Conservation (phyloP, 805 yeast genomes). For the Vanderwaltozyma verrucispora region DNA sequence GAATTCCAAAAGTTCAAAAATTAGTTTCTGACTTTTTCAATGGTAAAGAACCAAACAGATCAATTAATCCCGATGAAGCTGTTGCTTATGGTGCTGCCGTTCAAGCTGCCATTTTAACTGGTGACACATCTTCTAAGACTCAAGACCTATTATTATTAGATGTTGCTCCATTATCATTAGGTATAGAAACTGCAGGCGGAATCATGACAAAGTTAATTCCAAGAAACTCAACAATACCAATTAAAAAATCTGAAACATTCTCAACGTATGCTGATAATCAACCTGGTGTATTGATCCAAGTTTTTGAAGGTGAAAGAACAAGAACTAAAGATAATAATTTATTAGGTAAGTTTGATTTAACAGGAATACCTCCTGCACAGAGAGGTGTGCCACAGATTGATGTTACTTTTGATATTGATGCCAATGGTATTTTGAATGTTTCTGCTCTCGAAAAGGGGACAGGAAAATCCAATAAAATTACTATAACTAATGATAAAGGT, state of each 20-base stretch:
- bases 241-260: conserved; percentile 93
- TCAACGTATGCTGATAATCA: conserved; percentile 95
- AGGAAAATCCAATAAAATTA: conserved; percentile 91
- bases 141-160: conserved; percentile 88
- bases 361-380: conserved; percentile 96
- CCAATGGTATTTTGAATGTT: conserved; percentile 92
- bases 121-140: conserved; percentile 91
- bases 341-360: conserved; percentile 89
- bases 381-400: conserved; percentile 97
- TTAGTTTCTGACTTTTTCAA: conserved; percentile 90
- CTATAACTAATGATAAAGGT: conserved; percentile 97
- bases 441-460: conserved; percentile 96
- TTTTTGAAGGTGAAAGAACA: conserved; percentile 95
- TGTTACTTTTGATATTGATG: conserved; percentile 77
- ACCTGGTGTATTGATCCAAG: conserved; percentile 96
- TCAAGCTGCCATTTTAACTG: conserved; percentile 91
- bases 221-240: conserved; percentile 92
- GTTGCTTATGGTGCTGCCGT: conserved; percentile 99
- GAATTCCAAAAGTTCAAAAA: conserved; percentile 94
- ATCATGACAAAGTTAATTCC: conserved; percentile 95
- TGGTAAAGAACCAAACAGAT: conserved; percentile 92
- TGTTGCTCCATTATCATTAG: conserved; percentile 92
- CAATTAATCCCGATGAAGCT: conserved; percentile 96
- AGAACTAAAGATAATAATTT: conserved; percentile 90
- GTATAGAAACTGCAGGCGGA: conserved; percentile 99